Evolutionary conservation across 2,329 filamentous ascomycete species (phyloP).

Genomic region (Trichophyton schoenleinii): DNA sequence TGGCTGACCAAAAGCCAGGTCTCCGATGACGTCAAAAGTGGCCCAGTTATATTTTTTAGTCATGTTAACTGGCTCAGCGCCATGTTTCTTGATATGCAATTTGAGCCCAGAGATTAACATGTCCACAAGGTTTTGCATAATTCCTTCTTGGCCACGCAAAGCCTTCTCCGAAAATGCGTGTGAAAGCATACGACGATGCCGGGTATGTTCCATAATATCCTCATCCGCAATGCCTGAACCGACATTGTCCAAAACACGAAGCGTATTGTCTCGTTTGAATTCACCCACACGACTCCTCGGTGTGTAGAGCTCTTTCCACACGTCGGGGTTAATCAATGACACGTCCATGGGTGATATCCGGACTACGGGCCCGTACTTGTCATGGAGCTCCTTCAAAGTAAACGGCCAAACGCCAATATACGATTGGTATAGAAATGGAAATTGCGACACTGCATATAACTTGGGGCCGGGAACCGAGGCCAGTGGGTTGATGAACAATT

Average conservation of each 20-base stretch:
- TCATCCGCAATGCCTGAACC: slow-evolving; percentile 18
- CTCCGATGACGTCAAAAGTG: slow-evolving; percentile 32
- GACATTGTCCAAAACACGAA: slow-evolving; percentile 9
- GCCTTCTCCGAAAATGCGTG: slow-evolving; percentile 27
- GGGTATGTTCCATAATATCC: slow-evolving; percentile 18
- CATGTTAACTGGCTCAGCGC: slow-evolving; percentile 19
- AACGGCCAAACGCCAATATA: slow-evolving; percentile 1
- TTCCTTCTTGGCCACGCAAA: slow-evolving; percentile 22
- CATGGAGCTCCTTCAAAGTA: not conserved
- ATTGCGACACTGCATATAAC: slow-evolving; percentile 3
- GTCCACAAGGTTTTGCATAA: slow-evolving; percentile 23
- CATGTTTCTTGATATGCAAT: not conserved
- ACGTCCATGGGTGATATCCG: slow-evolving; percentile 30
- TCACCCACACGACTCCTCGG: slow-evolving; percentile 18
- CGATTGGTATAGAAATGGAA: slow-evolving; percentile 1
- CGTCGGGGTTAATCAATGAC: slow-evolving; percentile 21
- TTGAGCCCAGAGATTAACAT: slow-evolving; percentile 13
- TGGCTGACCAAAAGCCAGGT: slow-evolving; percentile 30
- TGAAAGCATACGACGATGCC: slow-evolving; percentile 23
- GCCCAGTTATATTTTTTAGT: slow-evolving; percentile 23
- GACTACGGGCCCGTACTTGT: slow-evolving; percentile 23
- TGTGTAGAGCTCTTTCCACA: slow-evolving; percentile 28
- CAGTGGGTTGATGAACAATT: slow-evolving; percentile 9
- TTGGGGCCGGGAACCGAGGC: slow-evolving; percentile 7
- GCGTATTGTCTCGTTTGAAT: slow-evolving; percentile 15